Percentiles rank a stretch among this genome's conserved stretches.
phyloP scores from a whole-genome alignment of 805 yeast species.

The Priceomyces haplophilus region DNA sequence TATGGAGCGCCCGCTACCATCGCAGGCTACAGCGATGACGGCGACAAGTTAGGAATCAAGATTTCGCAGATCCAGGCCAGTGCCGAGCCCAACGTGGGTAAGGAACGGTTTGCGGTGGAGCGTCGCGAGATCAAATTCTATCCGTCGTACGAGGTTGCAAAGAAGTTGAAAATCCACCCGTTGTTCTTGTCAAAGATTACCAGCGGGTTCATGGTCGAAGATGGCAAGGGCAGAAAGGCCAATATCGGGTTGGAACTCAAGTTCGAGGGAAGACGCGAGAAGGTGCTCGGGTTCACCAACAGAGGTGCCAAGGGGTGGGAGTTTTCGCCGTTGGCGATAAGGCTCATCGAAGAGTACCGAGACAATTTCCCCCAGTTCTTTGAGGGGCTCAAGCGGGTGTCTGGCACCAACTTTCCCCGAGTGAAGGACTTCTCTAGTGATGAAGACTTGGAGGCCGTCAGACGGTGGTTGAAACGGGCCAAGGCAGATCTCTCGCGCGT shows the following conservation, averaged over 20 bases:
- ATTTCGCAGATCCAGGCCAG: conserved; percentile 35
- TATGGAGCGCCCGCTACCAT: conserved; percentile 79
- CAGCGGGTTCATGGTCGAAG: conserved; percentile 62
- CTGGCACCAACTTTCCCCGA: conserved; percentile 34
- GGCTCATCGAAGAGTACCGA: conserved; percentile 60
- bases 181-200: conserved; percentile 75
- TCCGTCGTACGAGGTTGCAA: conserved; percentile 64
- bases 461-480: conserved; percentile 50
- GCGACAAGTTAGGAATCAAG: conserved; percentile 48
- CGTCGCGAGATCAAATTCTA: conserved; percentile 52
- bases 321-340: conserved; percentile 70
- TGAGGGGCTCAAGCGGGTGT: conserved; percentile 25
- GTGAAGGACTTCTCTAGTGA: conserved; percentile 30
- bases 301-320: conserved; percentile 70
- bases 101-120: conserved; percentile 57
- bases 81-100: conserved; percentile 67
- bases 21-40: conserved; percentile 51
- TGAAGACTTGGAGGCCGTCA: conserved; percentile 42
- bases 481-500: conserved; percentile 54
- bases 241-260: conserved; percentile 85
- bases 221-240: conserved; percentile 41
- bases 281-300: conserved; percentile 84
- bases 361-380: conserved; percentile 62
- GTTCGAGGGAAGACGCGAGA: conserved; percentile 72
- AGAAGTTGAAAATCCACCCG: conserved; percentile 53